Percentiles rank a stretch among this genome's conserved stretches.
Evolutionary conservation across 768 basidiomycete genomes (phyloP).

Genomic region (Favolaschia claudopus): DNA sequence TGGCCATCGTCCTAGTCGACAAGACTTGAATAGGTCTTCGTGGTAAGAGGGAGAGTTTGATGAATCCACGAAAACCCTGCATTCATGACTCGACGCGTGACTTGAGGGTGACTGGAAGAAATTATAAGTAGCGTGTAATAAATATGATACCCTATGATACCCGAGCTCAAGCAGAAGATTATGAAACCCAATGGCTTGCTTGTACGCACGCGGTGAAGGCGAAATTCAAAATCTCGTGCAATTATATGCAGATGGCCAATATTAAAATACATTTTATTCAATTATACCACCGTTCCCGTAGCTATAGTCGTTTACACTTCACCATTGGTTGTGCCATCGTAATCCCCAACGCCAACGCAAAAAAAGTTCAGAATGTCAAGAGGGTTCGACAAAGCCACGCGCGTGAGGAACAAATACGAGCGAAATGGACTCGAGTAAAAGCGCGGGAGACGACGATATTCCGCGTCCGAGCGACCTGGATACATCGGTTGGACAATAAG

Average conservation of each 20-base stretch:
- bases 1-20: constrained; percentile 20
- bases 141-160: too few species aligned
- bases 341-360: constrained; percentile 77
- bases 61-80: constrained; percentile 20
- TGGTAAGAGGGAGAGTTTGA: constrained; percentile 19
- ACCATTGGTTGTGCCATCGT: constrained; percentile 87
- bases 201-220: too few species aligned
- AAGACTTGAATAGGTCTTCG: constrained; percentile 5
- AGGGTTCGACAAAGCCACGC: constrained; percentile 85
- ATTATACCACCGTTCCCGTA: constrained; percentile 79
- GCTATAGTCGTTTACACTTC: constrained; percentile 61
- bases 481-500: neutral
- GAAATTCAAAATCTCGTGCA: too few species aligned
- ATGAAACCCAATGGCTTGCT: too few species aligned
- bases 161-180: too few species aligned
- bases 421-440: constrained; percentile 90
- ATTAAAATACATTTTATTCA: constrained; percentile 38
- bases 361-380: constrained; percentile 91
- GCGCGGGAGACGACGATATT: constrained; percentile 82
- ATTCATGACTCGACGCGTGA: constrained; percentile 26
- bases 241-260: too few species aligned
- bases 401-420: constrained; percentile 88
- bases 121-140: neutral
- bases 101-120: neutral
- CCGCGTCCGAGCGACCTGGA: constrained; percentile 72